Percentiles rank a stretch among this genome's conserved stretches.
Conservation (phyloP, 2,329 filamentous ascomycete genomes). For the Cladosporium sp. region DNA sequence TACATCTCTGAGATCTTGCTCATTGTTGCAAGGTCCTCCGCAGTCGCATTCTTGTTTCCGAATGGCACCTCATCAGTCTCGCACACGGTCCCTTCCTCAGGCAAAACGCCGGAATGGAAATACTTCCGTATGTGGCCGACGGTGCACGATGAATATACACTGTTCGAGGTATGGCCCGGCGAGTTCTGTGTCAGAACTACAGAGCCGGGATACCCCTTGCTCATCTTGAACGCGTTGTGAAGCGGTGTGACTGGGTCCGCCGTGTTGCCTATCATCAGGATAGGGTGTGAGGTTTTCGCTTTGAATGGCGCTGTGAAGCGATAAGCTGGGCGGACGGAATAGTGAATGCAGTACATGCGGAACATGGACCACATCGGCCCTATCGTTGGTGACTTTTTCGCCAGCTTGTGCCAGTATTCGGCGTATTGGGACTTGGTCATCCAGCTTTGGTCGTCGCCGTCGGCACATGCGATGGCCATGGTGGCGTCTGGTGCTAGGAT, state of each 20-base stretch:
- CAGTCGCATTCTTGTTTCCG: slow-evolving; percentile 1
- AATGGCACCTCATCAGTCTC: slow-evolving; percentile 26
- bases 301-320: slow-evolving; percentile 27
- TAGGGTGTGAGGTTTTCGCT: slow-evolving; percentile 24
- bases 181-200: slow-evolving; percentile 28
- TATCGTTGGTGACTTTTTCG: slow-evolving; percentile 27
- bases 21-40: neutral
- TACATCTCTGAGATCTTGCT: neutral
- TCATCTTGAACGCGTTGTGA: slow-evolving; percentile 30
- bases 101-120: slow-evolving; percentile 28
- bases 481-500: slow-evolving; percentile 15
- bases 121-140: slow-evolving; percentile 25
- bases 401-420: slow-evolving; percentile 30
- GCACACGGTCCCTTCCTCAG: slow-evolving; percentile 24
- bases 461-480: slow-evolving; percentile 35
- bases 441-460: slow-evolving; percentile 31
- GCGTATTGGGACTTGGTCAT: slow-evolving; percentile 24
- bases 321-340: slow-evolving; percentile 31
- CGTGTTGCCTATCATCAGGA: slow-evolving; percentile 29
- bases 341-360: slow-evolving; percentile 34
- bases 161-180: slow-evolving; percentile 23
- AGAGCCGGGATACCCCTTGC: slow-evolving; percentile 25
- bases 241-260: slow-evolving; percentile 32
- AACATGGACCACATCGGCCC: slow-evolving; percentile 36
- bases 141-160: slow-evolving; percentile 15